Base-by-base conservation (phyloP, 345 rosid species). In the Balakata baccata region DNA sequence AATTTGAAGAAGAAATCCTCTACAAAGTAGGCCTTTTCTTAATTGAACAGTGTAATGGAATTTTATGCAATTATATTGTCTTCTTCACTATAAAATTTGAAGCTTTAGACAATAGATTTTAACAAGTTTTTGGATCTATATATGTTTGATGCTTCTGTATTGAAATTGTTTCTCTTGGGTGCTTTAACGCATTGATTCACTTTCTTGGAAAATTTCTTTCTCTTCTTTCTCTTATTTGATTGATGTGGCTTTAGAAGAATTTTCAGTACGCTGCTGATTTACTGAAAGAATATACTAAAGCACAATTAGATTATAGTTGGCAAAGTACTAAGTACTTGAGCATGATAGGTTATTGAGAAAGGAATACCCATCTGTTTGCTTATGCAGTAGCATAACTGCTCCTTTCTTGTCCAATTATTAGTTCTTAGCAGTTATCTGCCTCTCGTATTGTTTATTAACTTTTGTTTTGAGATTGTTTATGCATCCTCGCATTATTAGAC, bases 401-500 rank as follows among this genome's bases (percentile, higher is more conserved):
- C 9, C 39, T 41, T 23, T 14, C 41, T 49, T 29, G 37, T 67
- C 54, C 8, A 50, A 5, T 29, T 20, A 49, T 46, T 47, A 29
- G 57, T 16, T 67, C 58, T 11, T 17, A 14, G 13, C 9, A 12
- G 53, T 47, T 43, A 12, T 49, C 22, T 29, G 8, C 14, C 20
- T 51, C 23, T 66, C 39, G 0, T 10, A 7, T 6, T 13, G 11
- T 64, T 64, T 67, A 38, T 54, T 22, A 39, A 56, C 16, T n/a
- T 49, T 11, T 11, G 0, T 53, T 20, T 45, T 66, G 18, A 96
- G 93, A 74, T 74, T 96, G 73, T 89, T 96, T 79, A 90, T 89
- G 92, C 99, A 96, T 81, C 99, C 99, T 75, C 97, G 93, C 69
- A 89, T 93, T 46, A 87, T 93, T 61, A 85, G 99, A 76, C 89